Evolutionary conservation across 2,329 filamentous ascomycete genomes (phyloP).

Genomic region (Xylariaceae sp.): DNA sequence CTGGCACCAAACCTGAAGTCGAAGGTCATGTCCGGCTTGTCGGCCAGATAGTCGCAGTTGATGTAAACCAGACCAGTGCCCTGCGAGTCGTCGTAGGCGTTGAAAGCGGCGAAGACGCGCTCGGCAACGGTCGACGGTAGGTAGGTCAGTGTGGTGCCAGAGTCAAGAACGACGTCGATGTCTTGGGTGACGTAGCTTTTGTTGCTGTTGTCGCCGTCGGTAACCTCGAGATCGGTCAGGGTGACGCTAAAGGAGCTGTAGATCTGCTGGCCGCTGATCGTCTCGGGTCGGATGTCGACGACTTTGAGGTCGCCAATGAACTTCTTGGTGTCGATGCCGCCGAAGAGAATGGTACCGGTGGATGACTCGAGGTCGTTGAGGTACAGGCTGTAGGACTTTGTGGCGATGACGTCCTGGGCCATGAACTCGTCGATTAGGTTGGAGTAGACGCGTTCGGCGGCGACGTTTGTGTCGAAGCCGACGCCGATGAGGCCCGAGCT

Average conservation of each 20-base stretch:
- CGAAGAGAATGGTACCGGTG: conserved; percentile 63
- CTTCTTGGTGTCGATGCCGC: conserved; percentile 65
- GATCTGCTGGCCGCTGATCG: conserved; percentile 28
- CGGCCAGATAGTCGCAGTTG: conserved; percentile 35
- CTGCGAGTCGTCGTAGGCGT: conserved; percentile 35
- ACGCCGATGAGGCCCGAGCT: conserved; percentile 57
- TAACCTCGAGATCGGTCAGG: conserved; percentile 36
- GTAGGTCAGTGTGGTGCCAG: conserved; percentile 62
- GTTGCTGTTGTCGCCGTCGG: conserved; percentile 30
- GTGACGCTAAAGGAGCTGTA: conserved; percentile 39
- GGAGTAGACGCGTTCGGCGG: conserved; percentile 40
- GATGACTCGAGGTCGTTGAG: conserved; percentile 51
- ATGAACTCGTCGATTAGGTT: conserved; percentile 64
- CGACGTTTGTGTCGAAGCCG: conserved; percentile 51
- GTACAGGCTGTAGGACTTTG: conserved; percentile 67
- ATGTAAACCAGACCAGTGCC: conserved; percentile 38
- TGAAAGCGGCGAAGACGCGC: conserved; percentile 35
- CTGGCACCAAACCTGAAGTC: conserved; percentile 39
- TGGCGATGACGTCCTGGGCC: conserved; percentile 56
- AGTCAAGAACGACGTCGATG: conserved; percentile 58
- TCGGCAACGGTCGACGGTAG: conserved; percentile 50
- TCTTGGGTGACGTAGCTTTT: conserved; percentile 23
- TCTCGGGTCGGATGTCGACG: conserved; percentile 50
- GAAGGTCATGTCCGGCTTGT: conserved; percentile 29
- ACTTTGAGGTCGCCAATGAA: conserved; percentile 55